These are phyloP conservation scores for Xerocomellus chrysenteron DNA, from an alignment of 768 basidiomycete species.

Conservation along the genomic window DNA sequence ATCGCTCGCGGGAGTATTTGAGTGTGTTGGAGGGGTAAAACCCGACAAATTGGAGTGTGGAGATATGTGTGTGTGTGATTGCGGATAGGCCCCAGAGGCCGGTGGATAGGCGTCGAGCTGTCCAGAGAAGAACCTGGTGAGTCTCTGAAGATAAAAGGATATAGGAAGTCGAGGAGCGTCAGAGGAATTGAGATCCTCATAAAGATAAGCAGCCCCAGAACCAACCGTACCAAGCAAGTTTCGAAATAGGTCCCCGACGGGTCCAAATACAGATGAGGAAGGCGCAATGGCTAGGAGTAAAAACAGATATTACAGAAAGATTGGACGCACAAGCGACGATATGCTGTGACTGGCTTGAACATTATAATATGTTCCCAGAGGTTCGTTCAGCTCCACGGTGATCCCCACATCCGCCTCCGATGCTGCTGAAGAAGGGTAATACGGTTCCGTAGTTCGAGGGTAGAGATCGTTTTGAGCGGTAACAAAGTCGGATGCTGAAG, in stretches of 20 bases:
- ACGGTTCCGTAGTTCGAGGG: conserved; percentile 3
- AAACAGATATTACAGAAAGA: not conserved
- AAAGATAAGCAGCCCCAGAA: not conserved
- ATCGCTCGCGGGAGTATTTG: conserved; percentile 28
- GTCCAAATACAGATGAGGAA: not conserved
- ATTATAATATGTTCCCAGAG: conserved; percentile 12
- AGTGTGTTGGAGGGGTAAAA: conserved; percentile 24
- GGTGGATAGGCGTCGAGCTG: conserved; percentile 17
- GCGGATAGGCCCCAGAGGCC: not conserved
- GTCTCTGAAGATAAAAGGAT: not conserved
- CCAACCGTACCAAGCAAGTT: not conserved
- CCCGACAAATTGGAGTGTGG: conserved; percentile 19
- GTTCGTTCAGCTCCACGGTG: conserved; percentile 15
- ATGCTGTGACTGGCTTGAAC: conserved; percentile 15
- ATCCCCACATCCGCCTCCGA: conserved; percentile 13
- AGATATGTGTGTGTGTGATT: conserved; percentile 15
- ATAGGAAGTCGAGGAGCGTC: not conserved
- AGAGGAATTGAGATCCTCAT: not conserved
- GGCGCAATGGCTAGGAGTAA: not conserved
- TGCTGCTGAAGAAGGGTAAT: not conserved
- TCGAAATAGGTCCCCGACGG: not conserved
- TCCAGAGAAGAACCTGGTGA: not conserved
- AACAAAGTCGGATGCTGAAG: conserved; percentile 3
- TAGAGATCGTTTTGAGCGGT: conserved; percentile 1
- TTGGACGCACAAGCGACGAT: conserved; percentile 28